Percentiles rank a stretch among this genome's conserved stretches.
Evolutionary conservation across 2,329 filamentous ascomycete genomes (phyloP).

Genomic region (Aspergillus novofumigatus): DNA sequence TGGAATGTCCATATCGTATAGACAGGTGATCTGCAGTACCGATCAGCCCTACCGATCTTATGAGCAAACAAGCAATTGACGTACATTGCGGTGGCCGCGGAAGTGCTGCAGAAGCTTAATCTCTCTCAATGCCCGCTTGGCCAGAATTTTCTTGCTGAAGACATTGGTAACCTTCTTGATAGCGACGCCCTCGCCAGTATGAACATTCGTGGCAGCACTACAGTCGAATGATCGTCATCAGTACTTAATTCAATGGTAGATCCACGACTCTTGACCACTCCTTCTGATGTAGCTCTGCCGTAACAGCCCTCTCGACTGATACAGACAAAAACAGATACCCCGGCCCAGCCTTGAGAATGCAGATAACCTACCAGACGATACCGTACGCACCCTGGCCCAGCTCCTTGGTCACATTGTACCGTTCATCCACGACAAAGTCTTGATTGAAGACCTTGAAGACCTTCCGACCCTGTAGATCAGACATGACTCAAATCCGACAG

Average conservation of each 20-base stretch:
- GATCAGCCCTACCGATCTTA: constrained; percentile 33
- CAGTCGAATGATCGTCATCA: constrained; percentile 10
- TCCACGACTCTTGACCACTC: not conserved
- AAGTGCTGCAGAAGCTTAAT: constrained; percentile 99
- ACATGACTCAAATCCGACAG: constrained; percentile 41
- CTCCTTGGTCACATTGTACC: constrained; percentile 98
- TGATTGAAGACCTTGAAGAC: constrained; percentile 99
- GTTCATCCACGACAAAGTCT: constrained; percentile 96
- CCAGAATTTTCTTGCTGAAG: constrained; percentile 99
- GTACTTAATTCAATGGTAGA: constrained; percentile 7
- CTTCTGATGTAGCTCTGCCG: not conserved
- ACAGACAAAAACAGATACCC: not conserved
- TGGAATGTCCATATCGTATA: constrained; percentile 99
- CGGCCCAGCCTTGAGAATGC: not conserved
- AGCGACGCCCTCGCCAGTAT: constrained; percentile 88
- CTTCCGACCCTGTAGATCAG: constrained; percentile 69
- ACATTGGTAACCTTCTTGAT: constrained; percentile 99
- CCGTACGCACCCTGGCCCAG: constrained; percentile 96
- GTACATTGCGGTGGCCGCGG: constrained; percentile 79
- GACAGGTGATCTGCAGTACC: constrained; percentile 76
- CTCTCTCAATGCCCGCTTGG: constrained; percentile 94
- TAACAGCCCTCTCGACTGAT: not conserved
- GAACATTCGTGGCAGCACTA: constrained; percentile 87
- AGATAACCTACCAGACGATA: constrained; percentile 78
- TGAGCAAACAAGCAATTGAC: constrained; percentile 26